Base-by-base conservation (phyloP, 805 yeast genomes). In the Saccharomyces kudriavzevii region DNA sequence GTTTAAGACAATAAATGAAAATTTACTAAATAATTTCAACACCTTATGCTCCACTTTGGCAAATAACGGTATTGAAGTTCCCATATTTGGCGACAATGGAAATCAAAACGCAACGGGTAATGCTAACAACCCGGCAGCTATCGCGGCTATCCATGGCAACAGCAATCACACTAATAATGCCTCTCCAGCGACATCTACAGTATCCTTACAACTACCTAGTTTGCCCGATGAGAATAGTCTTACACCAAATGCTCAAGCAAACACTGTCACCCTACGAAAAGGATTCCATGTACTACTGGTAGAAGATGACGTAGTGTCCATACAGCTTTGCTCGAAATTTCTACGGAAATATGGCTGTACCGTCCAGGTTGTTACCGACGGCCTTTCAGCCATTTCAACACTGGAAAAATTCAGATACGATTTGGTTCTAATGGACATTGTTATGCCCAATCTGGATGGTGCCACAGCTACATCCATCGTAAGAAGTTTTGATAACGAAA, bases 341-440 rank as follows among this genome's bases (percentile, higher is more conserved):
- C 69, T 94, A 54, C 80, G 82, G 65, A 87, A 89, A 63, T 89
- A 87, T 67, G 97, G 97, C 0, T 91, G 97, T 68, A 83, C 89
- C 13, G 96, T 92, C 4, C 92, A 94, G 48, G 89, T 90, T 20
- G 97, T 89, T 0, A 85, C 89, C 4, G 97, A 92, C 71, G 99
- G 99, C 0, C 71, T 92, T 10, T 84, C 88, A 35, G 97, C 97
- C 2, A 89, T 94, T 47, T 79, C 83, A 31, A 85, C 83, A 0
- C 80, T 87, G 29, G 91, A 85, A 64, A 80, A 81, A 50, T 80
- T 81, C 35, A 80, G 84, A 60, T 87, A 83, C 63, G 96, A 86
- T 69, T 72, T 87, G 54, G 92, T 87, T 0, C 68, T 87, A 47
- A 87, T 87, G 96, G 96, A 87, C 70, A 87, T 87, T 51, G 92